Evolutionary conservation across 2,329 filamentous ascomycete genomes (phyloP).

Genomic region (Microcera coccophila): DNA sequence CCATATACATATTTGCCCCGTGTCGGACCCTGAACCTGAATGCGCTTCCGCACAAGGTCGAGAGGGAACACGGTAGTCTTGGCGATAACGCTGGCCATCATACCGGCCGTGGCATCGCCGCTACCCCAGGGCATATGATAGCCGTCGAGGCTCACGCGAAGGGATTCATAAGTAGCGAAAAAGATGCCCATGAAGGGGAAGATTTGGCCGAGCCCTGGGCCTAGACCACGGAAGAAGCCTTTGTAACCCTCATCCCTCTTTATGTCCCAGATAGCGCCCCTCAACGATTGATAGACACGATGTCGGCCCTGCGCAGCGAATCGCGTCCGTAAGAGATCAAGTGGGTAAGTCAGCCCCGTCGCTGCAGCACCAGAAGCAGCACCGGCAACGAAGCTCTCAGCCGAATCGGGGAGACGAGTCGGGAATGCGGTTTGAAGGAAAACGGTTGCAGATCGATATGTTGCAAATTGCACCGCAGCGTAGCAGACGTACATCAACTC

Average conservation of each 20-base stretch:
- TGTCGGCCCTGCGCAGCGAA: conserved; percentile 91
- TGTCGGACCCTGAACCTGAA: conserved; percentile 94
- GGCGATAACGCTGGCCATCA: conserved; percentile 71
- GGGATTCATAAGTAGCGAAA: conserved; percentile 81
- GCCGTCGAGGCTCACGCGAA: conserved; percentile 57
- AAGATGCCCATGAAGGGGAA: conserved; percentile 97
- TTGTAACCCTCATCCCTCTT: conserved; percentile 64
- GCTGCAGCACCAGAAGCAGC: conserved; percentile 78
- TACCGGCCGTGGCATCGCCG: conserved; percentile 78
- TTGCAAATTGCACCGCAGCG: conserved; percentile 81
- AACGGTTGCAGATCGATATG: conserved; percentile 73
- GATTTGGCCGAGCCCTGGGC: conserved; percentile 79
- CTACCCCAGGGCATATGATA: conserved; percentile 65
- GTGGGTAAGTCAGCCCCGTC: conserved; percentile 81
- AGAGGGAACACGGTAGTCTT: conserved; percentile 92
- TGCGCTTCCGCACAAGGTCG: conserved; percentile 84
- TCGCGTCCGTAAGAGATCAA: conserved; percentile 87
- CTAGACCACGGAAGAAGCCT: conserved; percentile 86
- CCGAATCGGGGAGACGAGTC: conserved; percentile 56
- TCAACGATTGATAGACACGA: conserved; percentile 71
- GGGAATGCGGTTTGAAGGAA: conserved; percentile 54
- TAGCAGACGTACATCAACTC: conserved; percentile 93
- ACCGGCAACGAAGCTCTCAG: conserved; percentile 77
- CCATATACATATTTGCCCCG: conserved; percentile 72
- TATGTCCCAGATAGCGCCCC: conserved; percentile 69